Evolutionary conservation across 192 early-diverging fungal genomes (phyloP).

Genomic region (Phlyctochytrium planicorne): DNA sequence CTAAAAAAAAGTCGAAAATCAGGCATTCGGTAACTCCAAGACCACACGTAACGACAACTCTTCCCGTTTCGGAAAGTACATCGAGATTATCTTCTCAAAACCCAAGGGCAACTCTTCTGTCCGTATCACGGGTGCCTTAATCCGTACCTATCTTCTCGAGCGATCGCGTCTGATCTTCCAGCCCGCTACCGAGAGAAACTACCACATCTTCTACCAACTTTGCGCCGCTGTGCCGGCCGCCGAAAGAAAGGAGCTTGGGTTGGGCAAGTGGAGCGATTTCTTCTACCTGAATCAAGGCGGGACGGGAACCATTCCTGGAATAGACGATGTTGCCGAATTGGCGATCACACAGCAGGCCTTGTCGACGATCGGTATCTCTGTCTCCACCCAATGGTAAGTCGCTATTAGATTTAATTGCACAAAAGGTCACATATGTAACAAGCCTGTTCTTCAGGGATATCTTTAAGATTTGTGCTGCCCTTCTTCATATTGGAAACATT

Average conservation of each 20-base stretch:
- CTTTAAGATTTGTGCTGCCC: constrained; percentile 85
- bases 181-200: constrained; percentile 91
- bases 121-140: constrained; percentile 90
- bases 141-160: constrained; percentile 95
- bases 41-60: constrained; percentile 99
- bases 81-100: constrained; percentile 92
- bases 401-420: too few species aligned
- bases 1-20: too few species aligned
- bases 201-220: constrained; percentile 99
- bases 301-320: constrained; percentile 71
- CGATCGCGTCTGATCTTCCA: constrained; percentile 95
- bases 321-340: constrained; percentile 95
- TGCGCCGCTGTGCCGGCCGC: constrained; percentile 87
- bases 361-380: constrained; percentile 80
- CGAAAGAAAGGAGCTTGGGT: constrained; percentile 77
- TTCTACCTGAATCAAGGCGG: constrained; percentile 87
- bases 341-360: constrained; percentile 82
- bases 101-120: constrained; percentile 28
- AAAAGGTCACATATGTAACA: neutral
- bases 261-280: constrained; percentile 73
- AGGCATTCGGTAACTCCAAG: constrained; percentile 98
- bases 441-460: constrained; percentile 51
- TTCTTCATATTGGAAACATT: constrained; percentile 96
- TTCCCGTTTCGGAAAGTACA: constrained; percentile 98
- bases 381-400: constrained; percentile 81